Evolutionary conservation across 1,284 basidiomycete species (phyloP).

Genomic region (Papiliotrema nemorosa): DNA sequence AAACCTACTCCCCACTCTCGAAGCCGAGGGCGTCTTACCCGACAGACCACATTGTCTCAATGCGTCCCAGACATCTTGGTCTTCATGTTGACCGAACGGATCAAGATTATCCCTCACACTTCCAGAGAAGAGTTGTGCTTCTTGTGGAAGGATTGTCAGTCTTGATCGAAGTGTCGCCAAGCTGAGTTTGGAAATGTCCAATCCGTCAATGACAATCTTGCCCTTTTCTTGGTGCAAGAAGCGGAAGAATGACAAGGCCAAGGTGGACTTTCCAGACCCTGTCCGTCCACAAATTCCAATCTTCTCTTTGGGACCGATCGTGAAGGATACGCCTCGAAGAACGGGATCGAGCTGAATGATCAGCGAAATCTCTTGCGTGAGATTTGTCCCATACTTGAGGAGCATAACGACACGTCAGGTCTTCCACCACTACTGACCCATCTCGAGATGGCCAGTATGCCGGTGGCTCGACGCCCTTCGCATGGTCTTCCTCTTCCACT

Average conservation of each 20-base stretch:
- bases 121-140: conserved; percentile 51
- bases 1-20: conserved; percentile 20
- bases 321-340: conserved; percentile 52
- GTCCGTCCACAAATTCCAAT: conserved; percentile 56
- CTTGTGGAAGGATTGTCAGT: conserved; percentile 55
- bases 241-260: conserved; percentile 53
- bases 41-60: conserved; percentile 53
- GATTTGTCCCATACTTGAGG: conserved; percentile 30
- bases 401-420: conserved; percentile 52
- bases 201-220: conserved; percentile 50
- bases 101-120: conserved; percentile 52
- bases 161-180: conserved; percentile 53
- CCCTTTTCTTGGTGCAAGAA: conserved; percentile 51
- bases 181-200: conserved; percentile 52
- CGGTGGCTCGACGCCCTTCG: conserved; percentile 51
- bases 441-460: conserved; percentile 52
- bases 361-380: not conserved
- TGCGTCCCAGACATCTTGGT: conserved; percentile 55
- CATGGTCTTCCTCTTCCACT: conserved; percentile 50
- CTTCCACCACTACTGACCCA: conserved; percentile 50
- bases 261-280: conserved; percentile 48
- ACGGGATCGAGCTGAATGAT: conserved; percentile 50
- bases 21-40: conserved; percentile 34
- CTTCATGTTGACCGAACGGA: conserved; percentile 52
- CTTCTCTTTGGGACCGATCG: conserved; percentile 52